Base-by-base conservation (phyloP, 306 rosid genomes). In the Pueraria montana region DNA sequence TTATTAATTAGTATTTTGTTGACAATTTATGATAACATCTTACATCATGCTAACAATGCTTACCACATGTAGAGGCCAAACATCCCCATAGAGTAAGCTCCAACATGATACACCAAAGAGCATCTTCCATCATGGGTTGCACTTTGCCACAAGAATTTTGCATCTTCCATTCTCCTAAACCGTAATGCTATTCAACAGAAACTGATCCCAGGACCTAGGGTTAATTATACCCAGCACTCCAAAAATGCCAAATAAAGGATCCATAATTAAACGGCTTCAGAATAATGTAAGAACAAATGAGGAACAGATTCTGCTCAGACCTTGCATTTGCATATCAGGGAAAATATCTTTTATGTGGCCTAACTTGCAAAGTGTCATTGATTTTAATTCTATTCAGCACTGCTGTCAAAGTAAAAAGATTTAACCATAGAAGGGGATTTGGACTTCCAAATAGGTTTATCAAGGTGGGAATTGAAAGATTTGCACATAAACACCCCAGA, bases 21-120 rank as follows among this genome's bases (percentile, higher is more conserved):
- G 49, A 17, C 69, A 48, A 82, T 50, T 50, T 62, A 32, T 52
- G 80, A 52, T 36, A 52, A 27, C 32, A 27, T 27, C 38, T 34
- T 27, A 59, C 45, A 81, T 17, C 30, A 81, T 72, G 79, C 62
- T 30, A 56, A 69, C 18, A 58, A 23, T 27, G 26, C 48, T 20
- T n/a, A 11, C 70, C 36, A 43, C 17, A 55, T 10, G 50, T 45
- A 11, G 50, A 45, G 6, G 50, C 50, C 16, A 43, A 43, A 34
- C 8, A 45, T 2, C 50, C 50, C 16, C 17, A 45, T 11, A 11
- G 50, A 45, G 18, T 43, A 43, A 43, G 48, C 48, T 43, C 48
- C 48, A 43, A 43, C 13, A 13, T 4, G 6, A 43, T 43, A 43
- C 48, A 43, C 12, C 14, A 34, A 34, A 11, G 13, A 10, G 13